phyloP scores from a whole-genome alignment of 805 yeast genomes.

The Saccharomyces kudriavzevii region DNA sequence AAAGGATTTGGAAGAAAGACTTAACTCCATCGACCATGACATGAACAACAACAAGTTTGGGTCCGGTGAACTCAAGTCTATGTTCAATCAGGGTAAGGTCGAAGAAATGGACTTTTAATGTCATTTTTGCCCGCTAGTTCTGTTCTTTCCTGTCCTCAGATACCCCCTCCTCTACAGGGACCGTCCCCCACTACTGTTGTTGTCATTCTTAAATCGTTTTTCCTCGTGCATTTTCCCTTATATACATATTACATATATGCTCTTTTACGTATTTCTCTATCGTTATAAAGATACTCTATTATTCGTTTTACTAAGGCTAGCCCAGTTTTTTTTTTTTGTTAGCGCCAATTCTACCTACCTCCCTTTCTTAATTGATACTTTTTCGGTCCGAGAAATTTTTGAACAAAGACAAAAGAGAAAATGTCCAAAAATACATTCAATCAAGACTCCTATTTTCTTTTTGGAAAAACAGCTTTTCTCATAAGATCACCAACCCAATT shows the following conservation, averaged over 20 bases:
- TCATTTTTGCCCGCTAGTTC: neutral
- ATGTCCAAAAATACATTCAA: neutral
- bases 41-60: constrained; percentile 20
- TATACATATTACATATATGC: neutral
- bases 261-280: neutral
- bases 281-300: neutral
- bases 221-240: neutral
- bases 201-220: neutral
- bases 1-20: constrained; percentile 29
- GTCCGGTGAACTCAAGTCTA: constrained; percentile 13
- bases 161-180: neutral
- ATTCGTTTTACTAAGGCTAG: neutral
- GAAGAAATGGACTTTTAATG: constrained; percentile 11
- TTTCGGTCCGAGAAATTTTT: neutral
- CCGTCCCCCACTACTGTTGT: neutral
- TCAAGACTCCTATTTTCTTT: neutral
- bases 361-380: neutral
- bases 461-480: neutral
- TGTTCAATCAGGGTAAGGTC: constrained; percentile 10
- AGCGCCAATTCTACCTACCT: neutral
- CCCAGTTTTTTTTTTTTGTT: neutral
- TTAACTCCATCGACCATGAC: constrained; percentile 28
- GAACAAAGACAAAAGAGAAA: neutral
- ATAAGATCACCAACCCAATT: neutral
- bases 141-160: neutral